phyloP scores from a whole-genome alignment of 2,329 filamentous ascomycete genomes.

The Aspergillus ochraceoroseus region DNA sequence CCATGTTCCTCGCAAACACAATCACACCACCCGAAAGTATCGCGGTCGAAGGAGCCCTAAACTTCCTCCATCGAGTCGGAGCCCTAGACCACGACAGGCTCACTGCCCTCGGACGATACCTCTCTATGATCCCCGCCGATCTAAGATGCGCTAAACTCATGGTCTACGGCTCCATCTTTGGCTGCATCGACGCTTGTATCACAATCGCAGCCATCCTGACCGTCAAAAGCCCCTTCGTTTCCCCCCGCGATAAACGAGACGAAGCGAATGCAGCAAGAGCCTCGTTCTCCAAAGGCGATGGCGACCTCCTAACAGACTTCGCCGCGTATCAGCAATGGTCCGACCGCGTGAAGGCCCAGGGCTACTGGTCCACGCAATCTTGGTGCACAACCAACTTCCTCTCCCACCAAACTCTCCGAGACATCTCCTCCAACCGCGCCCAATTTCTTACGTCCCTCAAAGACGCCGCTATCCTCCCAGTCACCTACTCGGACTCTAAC shows the following conservation, averaged over 20 bases:
- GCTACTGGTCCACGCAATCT: constrained; percentile 47
- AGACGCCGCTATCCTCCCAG: constrained; percentile 72
- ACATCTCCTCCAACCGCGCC: constrained; percentile 78
- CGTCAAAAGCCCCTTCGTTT: constrained; percentile 77
- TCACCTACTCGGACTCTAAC: constrained; percentile 42
- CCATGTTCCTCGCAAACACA: constrained; percentile 73
- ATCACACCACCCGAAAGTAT: constrained; percentile 81
- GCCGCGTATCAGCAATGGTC: constrained; percentile 80
- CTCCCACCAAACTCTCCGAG: constrained; percentile 73
- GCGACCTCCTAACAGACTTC: constrained; percentile 83
- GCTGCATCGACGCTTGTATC: constrained; percentile 81
- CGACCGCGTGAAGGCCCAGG: constrained; percentile 52
- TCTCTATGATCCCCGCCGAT: constrained; percentile 93
- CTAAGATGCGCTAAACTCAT: constrained; percentile 89
- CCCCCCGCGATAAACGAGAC: constrained; percentile 75
- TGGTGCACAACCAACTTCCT: constrained; percentile 88
- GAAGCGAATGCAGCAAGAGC: constrained; percentile 71
- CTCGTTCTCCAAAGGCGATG: constrained; percentile 69
- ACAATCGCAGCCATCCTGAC: constrained; percentile 92
- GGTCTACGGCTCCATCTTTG: constrained; percentile 91
- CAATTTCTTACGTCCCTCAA: constrained; percentile 83
- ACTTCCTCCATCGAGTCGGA: constrained; percentile 75
- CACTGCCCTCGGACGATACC: constrained; percentile 83
- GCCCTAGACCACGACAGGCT: constrained; percentile 80
- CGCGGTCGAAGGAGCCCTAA: constrained; percentile 80